Evolutionary conservation across 2,329 filamentous ascomycete species (phyloP).

Genomic region (Lachnellula arida): DNA sequence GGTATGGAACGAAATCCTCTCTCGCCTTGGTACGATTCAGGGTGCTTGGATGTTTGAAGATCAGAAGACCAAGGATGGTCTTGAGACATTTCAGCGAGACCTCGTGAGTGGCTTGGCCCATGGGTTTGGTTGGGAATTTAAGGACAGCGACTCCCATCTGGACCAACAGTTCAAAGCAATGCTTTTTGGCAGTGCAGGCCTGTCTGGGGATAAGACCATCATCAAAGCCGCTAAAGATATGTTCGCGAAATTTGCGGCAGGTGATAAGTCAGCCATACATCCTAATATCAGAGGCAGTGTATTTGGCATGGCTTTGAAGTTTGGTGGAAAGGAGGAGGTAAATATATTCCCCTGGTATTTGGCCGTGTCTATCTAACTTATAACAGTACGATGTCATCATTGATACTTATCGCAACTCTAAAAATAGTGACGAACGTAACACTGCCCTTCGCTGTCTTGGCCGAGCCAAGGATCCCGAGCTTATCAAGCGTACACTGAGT

Average conservation of each 20-base stretch:
- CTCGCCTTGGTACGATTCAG: constrained; percentile 72
- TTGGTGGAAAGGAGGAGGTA: constrained; percentile 80
- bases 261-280: constrained; percentile 78
- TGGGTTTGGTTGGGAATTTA: constrained; percentile 83
- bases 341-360: constrained; percentile 21
- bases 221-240: constrained; percentile 81
- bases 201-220: constrained; percentile 73
- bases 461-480: constrained; percentile 67
- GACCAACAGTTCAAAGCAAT: constrained; percentile 92
- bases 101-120: constrained; percentile 77
- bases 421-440: constrained; percentile 84
- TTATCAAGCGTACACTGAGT: constrained; percentile 76
- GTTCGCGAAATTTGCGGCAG: constrained; percentile 78
- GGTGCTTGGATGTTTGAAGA: constrained; percentile 88
- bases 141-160: constrained; percentile 78
- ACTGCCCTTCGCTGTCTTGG: constrained; percentile 81
- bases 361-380: constrained; percentile 11
- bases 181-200: constrained; percentile 79
- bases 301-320: constrained; percentile 76
- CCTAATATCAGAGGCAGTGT: constrained; percentile 87
- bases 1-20: constrained; percentile 89
- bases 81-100: constrained; percentile 78
- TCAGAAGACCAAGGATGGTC: constrained; percentile 62
- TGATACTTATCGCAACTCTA: constrained; percentile 69
- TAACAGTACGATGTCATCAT: constrained; percentile 68